phyloP scores from a whole-genome alignment of 108 stramenopile species.

The Nannochloropsis oceanica region DNA sequence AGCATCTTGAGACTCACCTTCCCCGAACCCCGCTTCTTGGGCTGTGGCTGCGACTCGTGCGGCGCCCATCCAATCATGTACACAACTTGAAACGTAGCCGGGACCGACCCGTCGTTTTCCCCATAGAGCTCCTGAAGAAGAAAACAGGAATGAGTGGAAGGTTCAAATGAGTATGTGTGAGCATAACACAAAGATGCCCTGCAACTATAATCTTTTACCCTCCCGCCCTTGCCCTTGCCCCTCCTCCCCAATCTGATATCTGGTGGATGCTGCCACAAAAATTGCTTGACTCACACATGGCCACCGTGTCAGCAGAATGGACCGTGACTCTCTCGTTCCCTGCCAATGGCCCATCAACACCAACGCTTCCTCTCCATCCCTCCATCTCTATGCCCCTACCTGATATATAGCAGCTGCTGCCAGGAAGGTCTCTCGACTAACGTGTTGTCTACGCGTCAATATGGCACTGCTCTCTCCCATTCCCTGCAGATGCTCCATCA shows the following conservation, averaged over 20 bases:
- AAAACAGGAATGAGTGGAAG: not conserved
- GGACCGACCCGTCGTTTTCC: constrained; percentile 35
- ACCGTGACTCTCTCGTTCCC: constrained; percentile 84
- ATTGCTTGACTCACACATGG: constrained; percentile 45
- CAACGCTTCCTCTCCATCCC: too few relatives aligned
- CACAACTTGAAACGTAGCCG: constrained; percentile 43
- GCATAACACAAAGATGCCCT: not conserved
- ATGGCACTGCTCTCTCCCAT: constrained; percentile 86
- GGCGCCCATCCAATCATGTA: constrained; percentile 96
- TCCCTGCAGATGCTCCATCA: constrained; percentile 86
- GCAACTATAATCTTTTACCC: too few relatives aligned
- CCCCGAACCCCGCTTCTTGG: constrained; percentile 60
- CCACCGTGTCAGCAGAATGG: constrained; percentile 15
- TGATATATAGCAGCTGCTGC: constrained; percentile 75
- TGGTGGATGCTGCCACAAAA: constrained; percentile 64
- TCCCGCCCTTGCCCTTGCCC: not conserved
- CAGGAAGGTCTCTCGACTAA: constrained; percentile 60
- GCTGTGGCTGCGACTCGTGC: constrained; percentile 72
- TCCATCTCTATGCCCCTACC: constrained; percentile 1
- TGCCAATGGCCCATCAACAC: constrained; percentile 72
- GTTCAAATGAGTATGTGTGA: not conserved
- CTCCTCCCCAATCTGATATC: constrained; percentile 49
- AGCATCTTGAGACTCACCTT: constrained; percentile 35
- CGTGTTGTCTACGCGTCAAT: constrained; percentile 4
- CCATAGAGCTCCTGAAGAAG: constrained; percentile 46